Evolutionary conservation across 2,329 filamentous ascomycete species (phyloP).

Genomic region (Albophoma yamanashiensis): DNA sequence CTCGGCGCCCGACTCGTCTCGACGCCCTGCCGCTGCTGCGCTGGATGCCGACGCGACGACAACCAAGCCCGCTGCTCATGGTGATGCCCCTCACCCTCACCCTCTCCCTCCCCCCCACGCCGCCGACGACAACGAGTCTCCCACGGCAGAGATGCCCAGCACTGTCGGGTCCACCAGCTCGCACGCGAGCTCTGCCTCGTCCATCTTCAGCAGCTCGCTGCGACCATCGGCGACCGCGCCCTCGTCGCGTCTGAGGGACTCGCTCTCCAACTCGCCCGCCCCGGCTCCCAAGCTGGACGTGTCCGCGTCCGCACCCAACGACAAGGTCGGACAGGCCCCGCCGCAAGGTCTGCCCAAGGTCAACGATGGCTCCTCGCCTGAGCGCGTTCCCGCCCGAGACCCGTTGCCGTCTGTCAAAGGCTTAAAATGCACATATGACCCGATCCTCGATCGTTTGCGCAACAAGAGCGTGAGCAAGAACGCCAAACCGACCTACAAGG

Average conservation of each 20-base stretch:
- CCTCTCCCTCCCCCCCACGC: slow-evolving; percentile 32
- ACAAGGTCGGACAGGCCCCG: slow-evolving; percentile 18
- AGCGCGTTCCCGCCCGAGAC: slow-evolving; percentile 46
- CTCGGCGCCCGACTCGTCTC: slow-evolving; percentile 11
- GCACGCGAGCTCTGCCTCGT: slow-evolving; percentile 58
- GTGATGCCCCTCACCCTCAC: slow-evolving; percentile 15
- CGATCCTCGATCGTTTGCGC: slow-evolving; percentile 39
- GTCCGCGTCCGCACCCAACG: slow-evolving; percentile 39
- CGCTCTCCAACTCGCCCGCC: slow-evolving; percentile 37
- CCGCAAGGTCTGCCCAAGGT: slow-evolving; percentile 16
- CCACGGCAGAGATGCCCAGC: slow-evolving; percentile 56
- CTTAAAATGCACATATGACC: slow-evolving; percentile 51
- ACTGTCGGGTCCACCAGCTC: slow-evolving; percentile 65
- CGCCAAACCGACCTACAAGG: slow-evolving; percentile 49
- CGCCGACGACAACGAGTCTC: slow-evolving; percentile 48
- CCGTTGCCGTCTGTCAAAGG: slow-evolving; percentile 41
- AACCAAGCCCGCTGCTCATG: slow-evolving; percentile 1
- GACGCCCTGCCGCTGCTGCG: slow-evolving; percentile 10
- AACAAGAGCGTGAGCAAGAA: slow-evolving; percentile 42
- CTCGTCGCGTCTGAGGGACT: slow-evolving; percentile 36
- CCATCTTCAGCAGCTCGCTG: slow-evolving; percentile 51
- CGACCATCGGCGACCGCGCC: slow-evolving; percentile 28
- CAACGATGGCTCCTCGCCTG: slow-evolving; percentile 21
- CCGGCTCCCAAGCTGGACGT: slow-evolving; percentile 42
- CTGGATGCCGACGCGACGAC: slow-evolving; percentile 14